Base-by-base conservation (phyloP, 2,329 filamentous ascomycete genomes). In the Fusarium transvaalense region DNA sequence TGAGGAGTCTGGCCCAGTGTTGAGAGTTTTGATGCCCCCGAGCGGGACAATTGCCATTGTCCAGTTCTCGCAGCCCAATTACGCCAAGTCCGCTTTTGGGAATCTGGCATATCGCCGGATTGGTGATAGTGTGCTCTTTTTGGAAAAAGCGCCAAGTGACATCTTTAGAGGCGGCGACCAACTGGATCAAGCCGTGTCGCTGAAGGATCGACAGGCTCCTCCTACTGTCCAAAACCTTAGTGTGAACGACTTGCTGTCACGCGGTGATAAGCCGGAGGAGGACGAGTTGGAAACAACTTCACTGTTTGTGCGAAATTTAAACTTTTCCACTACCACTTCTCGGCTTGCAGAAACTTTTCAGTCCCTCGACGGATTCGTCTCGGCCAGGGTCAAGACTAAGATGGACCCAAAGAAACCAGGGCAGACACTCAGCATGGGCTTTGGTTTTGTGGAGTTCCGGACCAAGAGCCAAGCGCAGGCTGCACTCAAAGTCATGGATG, bases 391-490 rank as follows among this genome's bases (percentile, higher is more conserved):
- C 70, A 97, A 97, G 83, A 97, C 93, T 25, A 97, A 97, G 82
- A 88, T 89, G 38, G 94, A 99, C 76, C 88, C 94, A n/a, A 97
- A 97, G 83, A 92, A 91, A 76, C 90, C 92, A 19, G 93, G 92
- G 10, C 91, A 97, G 79, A 87, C 91, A 6, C 88, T 99, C 55
- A 97, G 94, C 77, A 97, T 98, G 94, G 96, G 96, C 37, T 99
- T 97, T 77, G 96, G 94, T 43, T 99, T 99, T 78, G 88, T 94
- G 62, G 94, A 97, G 74, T 99, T 98, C 81, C 87, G 86, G 61
- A 90, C 86, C 71, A 92, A 92, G 75, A 86, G 85, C 39, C 88
- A 94, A 74, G 95, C 96, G 1, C 88, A 92, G 71, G 90, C 91
- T 45, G 96, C 95, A 25, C 83, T 93, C 61, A 86, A 88, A 71